Base-by-base conservation (phyloP, 176 grass and related monocot genomes). In the Musa schizocarpa region DNA sequence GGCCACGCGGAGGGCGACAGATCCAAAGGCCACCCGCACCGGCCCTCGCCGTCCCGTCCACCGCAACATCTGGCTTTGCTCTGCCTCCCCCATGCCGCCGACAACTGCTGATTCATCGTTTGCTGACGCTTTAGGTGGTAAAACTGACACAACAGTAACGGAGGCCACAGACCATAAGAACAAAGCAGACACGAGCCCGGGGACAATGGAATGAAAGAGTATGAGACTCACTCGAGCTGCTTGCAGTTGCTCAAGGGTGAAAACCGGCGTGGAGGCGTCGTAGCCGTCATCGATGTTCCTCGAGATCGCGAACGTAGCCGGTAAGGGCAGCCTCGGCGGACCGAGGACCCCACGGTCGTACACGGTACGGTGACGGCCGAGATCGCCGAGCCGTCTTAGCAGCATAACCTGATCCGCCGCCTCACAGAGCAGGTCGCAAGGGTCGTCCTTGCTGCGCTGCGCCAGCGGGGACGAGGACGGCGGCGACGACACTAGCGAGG, bases 1-100 rank as follows among this genome's bases (percentile, higher is more conserved):
- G 84, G 90, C 76, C 88, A 97, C 16, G 90, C 83, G 3, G 87
- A 63, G 0, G 76, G 80, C 19, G 71, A 78, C 49, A 95, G 34
- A 9, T 80, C 88, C 0, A 83, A 68, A 0, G 88, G 66, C 13
- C 68, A 74, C 6, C 13, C 50, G 27, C 11, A 65, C 34, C 57
- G 54, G 50, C 23, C 22, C 52, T 57, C 52, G 19, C 52, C 23
- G 53, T 57, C 8, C 1, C 52, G 22, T 7, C 22, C 24, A 22
- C 53, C 72, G 71, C 48, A 51, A 2, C 25, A 27, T 43, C 56
- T 51, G 21, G 49, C 34, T 19, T 29, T 49, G 25, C 34, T 67
- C 50, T 74, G 70, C 68, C 58, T 84, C 23, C 54, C 58, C 48
- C 56, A 65, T 19, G 68, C 21, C 19, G 50, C 22, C 19, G 58